Conservation (phyloP, 495 filamentous ascomycete species). For the Penicillium salamii region DNA sequence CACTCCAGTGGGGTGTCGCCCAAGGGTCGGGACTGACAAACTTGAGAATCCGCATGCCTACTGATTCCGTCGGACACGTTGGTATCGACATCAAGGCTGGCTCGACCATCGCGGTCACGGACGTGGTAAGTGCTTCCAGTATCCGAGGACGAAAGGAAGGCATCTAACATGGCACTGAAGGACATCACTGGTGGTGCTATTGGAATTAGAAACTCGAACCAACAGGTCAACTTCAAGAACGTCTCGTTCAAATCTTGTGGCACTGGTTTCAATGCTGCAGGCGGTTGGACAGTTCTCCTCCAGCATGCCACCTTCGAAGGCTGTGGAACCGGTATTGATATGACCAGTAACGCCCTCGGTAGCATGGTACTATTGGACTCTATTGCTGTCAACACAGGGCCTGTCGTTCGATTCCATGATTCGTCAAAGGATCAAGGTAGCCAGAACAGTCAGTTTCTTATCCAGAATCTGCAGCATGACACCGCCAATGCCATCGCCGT, state of each 20-base stretch:
- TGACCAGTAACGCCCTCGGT: constrained; percentile 39
- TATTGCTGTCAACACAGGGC: constrained; percentile 43
- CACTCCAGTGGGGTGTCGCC: constrained; percentile 64
- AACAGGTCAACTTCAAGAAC: constrained; percentile 53
- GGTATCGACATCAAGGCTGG: constrained; percentile 44
- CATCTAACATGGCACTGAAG: constrained; percentile 20
- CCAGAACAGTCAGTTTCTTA: constrained; percentile 36
- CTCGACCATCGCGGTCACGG: constrained; percentile 44
- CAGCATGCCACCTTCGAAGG: constrained; percentile 35
- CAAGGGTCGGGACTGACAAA: constrained; percentile 71
- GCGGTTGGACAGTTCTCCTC: constrained; percentile 41
- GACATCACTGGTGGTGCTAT: constrained; percentile 48
- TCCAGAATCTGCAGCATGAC: constrained; percentile 33
- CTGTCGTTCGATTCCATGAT: constrained; percentile 46
- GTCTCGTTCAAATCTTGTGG: constrained; percentile 40
- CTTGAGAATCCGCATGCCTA: constrained; percentile 66
- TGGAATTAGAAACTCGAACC: constrained; percentile 47
- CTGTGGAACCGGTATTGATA: constrained; percentile 33
- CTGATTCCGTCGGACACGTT: constrained; percentile 51
- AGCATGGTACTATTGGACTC: constrained; percentile 51
- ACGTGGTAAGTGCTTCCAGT: constrained; percentile 37
- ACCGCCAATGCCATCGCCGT: constrained; percentile 29
- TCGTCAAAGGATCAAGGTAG: constrained; percentile 33
- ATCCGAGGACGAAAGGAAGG: background rate
- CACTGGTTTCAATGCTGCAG: constrained; percentile 36